Base-by-base conservation (phyloP, 371 early-diverging fungal species). In the Capniomyces stellatus region DNA sequence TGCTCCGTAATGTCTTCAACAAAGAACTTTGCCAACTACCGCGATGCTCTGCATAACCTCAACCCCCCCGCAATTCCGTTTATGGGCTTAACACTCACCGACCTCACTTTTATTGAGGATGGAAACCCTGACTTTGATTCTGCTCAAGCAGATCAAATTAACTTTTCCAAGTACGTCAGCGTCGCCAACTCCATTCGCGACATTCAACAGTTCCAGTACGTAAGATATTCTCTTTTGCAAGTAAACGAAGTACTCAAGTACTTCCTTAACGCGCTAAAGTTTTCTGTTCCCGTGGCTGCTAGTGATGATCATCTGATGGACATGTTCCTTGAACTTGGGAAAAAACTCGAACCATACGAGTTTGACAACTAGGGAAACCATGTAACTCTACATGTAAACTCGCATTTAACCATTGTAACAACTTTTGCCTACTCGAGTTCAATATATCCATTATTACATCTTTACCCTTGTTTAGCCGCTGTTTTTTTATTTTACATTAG, bases 41-140 rank as follows among this genome's bases (percentile, higher is more conserved):
- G 93, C 56, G 81, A 84, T 31, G 76, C 84, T 58, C 72, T 94
- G 41, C 85, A 86, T 58, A 76, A 80, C 2, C 78, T 80, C 57
- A 84, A 84, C 54, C 92, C 92, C 43, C 93, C 95, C 0, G 87
- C 89, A 55, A 81, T 94, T 10, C 95, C 95, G 0, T 92, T 90
- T 61, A 72, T 94, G 46, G 92, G 87, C 30, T 75, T 82, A 22
- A 87, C 85, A 61, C 69, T 92, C 35, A 87, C 86, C 47, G 96
- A 95, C 62, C 62, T 95, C 60, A 89, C 91, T 27, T 92, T 93
- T 63, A 84, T 92, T 46, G 87, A 91, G 56, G 91, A 91, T 44
- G 92, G 94, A 22, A 92, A 89, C 69, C 73, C 85, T 13, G 83
- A 91, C 61, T 69, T 74, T 54, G 58, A 90, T 35, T 62, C 52